Conservation (phyloP, 176 grass and related monocot genomes). For the Coix lacrymajobi region DNA sequence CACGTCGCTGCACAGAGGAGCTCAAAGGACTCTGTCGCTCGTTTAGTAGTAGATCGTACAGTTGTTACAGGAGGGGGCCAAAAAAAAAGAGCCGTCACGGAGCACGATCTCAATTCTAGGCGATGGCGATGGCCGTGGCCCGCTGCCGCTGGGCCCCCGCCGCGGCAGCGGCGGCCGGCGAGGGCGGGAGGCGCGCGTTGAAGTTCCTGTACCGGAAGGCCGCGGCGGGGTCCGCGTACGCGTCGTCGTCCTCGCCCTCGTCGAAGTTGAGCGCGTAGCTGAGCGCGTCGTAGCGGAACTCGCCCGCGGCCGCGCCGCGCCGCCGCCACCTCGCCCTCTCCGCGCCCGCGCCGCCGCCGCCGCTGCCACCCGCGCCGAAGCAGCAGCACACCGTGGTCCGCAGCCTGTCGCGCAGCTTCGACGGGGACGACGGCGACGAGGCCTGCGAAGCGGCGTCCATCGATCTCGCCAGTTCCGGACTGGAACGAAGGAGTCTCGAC, state of each 20-base stretch:
- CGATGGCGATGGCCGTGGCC: constrained; percentile 15
- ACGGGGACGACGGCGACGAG: constrained; percentile 7
- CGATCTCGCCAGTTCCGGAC: background rate
- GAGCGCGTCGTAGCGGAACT: constrained; percentile 79
- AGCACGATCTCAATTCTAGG: background rate
- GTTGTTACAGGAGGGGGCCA: background rate
- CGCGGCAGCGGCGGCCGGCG: constrained; percentile 7
- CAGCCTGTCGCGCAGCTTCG: constrained; percentile 41
- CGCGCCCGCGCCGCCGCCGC: background rate
- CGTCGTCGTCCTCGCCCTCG: constrained; percentile 37
- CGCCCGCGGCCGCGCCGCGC: constrained; percentile 23
- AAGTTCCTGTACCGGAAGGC: constrained; percentile 49
- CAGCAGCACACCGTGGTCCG: constrained; percentile 61
- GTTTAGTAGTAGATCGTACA: background rate
- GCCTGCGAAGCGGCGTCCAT: constrained; percentile 22
- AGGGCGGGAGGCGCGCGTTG: constrained; percentile 40
- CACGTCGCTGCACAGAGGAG: background rate
- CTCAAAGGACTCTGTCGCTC: background rate
- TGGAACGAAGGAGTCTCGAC: background rate
- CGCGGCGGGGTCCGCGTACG: background rate
- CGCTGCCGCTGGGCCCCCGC: background rate
- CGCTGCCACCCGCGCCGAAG: constrained; percentile 35
- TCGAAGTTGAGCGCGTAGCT: constrained; percentile 96
- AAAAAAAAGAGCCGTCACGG: background rate
- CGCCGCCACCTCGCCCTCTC: constrained; percentile 22